Base-by-base conservation (phyloP, 2,329 filamentous ascomycete species). In the Stachybotrys chlorohalonatus region DNA sequence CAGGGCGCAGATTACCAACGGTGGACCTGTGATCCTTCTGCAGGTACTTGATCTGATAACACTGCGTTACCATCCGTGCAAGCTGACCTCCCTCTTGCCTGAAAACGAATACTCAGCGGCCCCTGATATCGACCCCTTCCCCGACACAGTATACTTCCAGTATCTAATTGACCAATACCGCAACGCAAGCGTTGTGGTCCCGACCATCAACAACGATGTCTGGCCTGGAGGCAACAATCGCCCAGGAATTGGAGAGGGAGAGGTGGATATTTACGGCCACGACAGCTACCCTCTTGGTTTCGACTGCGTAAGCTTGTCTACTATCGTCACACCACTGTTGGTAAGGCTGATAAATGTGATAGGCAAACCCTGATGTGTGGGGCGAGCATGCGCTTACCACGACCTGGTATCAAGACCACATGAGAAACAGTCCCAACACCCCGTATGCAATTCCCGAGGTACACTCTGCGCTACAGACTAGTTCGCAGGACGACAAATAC, bases 1-100 rank as follows among this genome's bases (percentile, higher is more conserved):
- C 5, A 81, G 84, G 54, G 84, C 82, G 0, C 89, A 94, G 62
- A 92, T 95, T 63, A 93, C 88, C 1, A 89, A 92, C 53, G 89
- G 87, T 0, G 90, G 90, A 0, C 89, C 89, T 0, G 78, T 95
- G 7, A 89, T 95, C 56, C 72, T 93, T 1, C 79, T 87, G 47
- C 90, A 95, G 66, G 24, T 24, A 24, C 24, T 24, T 24, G 24
- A 24, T 24, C 24, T 24, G 24, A 24, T 24, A 4, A 24, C 24
- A 24, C 2, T 24, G 24, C 24, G 2, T 24, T 24, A 24, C 24
- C 24, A 4, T 24, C 24, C 4, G 24, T 24, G 24, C 24, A 24
- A 24, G 24, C 24, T 24, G 4, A 24, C 24, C 24, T 24, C 24
- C 24, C 24, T 24, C 24, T 24, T 24, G 24, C 85, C 87, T 0